Evolutionary conservation across 352 stramenopile genomes (phyloP), one percentile per base, ranked within the genome.

Genomic region (Phytophthora multivora): DNA sequence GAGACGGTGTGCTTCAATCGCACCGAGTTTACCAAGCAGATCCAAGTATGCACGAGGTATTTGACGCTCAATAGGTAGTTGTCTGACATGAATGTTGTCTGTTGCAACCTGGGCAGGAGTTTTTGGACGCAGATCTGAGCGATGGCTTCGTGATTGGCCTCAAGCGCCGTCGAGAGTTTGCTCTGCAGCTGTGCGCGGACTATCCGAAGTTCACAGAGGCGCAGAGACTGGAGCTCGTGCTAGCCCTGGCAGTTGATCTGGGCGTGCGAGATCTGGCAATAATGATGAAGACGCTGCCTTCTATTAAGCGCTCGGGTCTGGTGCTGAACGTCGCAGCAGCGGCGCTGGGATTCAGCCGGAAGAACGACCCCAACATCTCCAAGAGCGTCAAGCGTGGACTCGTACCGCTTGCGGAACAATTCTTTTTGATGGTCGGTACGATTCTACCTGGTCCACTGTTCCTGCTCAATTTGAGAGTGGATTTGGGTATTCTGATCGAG

Each of bases 351-450:
- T 95, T 95, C 48, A 89, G 75, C 46, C 80, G 80, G 10, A 89
- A 88, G 63, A 93, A 91, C 61, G 83, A 95, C 58, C 80, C 84
- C 11, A 90, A 81, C 45, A 88, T 90, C 46, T 90, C 83, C 48
- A 95, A 93, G 60, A 92, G 82, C 50, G 85, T 95, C 30, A 93
- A 95, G 58, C 85, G 81, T 38, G 86, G 84, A 1, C 83, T 95
- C 41, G 85, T 95, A 28, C 86, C 86, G 11, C 63, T 91, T 38
- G 77, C 84, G 5, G 86, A 93, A 51, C 84, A 93, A 58, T 89
- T 95, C 54, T 93, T 93, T 46, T 46, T 91, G 35, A 56, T 93
- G 11, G 69, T 93, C 1, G 83, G 81, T 2, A 89, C 84, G 6
- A 84, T 92, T 33, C 83, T 85, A 8, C 71, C 73, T 1, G 86